Evolutionary conservation across 129 eudicot genomes (phyloP), one percentile per base, ranked within the genome.

Genomic region (Arctium lappa): DNA sequence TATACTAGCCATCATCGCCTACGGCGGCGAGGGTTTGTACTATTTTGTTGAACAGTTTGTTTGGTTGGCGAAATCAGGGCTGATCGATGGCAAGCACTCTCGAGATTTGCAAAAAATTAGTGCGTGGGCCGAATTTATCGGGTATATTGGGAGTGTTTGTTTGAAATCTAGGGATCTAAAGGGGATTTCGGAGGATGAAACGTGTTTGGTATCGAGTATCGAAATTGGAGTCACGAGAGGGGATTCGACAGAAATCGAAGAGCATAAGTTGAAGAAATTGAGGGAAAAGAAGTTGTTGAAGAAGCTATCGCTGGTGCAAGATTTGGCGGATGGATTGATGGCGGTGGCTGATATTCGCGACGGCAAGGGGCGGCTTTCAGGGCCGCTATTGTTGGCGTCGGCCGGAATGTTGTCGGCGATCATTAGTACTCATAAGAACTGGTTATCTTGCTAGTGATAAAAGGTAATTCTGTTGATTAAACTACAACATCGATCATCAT

Each of bases 401-500:
- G 99, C 99, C 1, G 99, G 98, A 73, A 85, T 95, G 63, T 76
- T 91, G 80, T 95, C 99, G 13, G 99, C 97, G 34, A 30, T 95
- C 8, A 91, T 95, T 79, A 95, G 99, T 79, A 91, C 98, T 72
- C 99, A 93, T 56, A 95, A 95, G 93, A 95, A 95, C 84, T 93
- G 98, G 99, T 7, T 88, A 75, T 88, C 97, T 86, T 95, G 97
- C 81, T 95, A 85, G 88, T 9, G 29, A 38, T 65, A 4, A 62
- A 22, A 66, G 65, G 75, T 79, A 22, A 66, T 38, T 40, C 2
- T 65, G 44, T 13, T 68, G 33, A 79, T 79, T 30, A 8, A 39
- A 33, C 31, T 73, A 73, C 60, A 39, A 18, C 0, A 16, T 44
- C 10, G n/a, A 39, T 65, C 30, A 62, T 16, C 2, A 6, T 62